Evolutionary conservation across 306 rosid genomes (phyloP), one percentile per base, ranked within the genome.

Genomic region (Castanospermum australe): DNA sequence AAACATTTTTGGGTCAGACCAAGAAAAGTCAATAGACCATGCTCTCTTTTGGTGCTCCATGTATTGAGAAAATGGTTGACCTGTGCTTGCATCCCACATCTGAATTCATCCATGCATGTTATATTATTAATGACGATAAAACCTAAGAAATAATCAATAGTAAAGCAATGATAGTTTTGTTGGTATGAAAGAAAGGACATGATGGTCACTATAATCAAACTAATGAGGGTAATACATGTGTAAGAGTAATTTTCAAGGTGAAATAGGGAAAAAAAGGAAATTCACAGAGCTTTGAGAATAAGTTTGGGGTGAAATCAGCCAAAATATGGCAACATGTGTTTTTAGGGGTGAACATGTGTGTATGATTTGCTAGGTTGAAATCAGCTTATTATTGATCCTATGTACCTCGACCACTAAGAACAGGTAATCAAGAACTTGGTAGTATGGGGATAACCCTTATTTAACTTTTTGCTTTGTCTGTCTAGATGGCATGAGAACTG

Each of bases 81-180:
- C 98, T 18, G 93, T 92, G 79, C 84, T 65, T 41, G 90, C 97
- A 87, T 93, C 99, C 99, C 99, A 93, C 84, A 95, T 84, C 99
- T 93, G 88, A 76, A 70, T 77, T 71, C 76, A 82, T 72, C 63
- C 84, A 84, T 73, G 59, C 15, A 88, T 74, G 51, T 22, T 39
- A 80, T n/a, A 36, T 73, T 10, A 72, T 60, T 69, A 68, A 67
- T 42, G 76, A 82, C 7, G 39, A 52, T 71, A 64, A 64, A 74
- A 60, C 47, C 47, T 20, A 41, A 51, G 60, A 61, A 52, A 54
- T 61, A 73, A 45, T 45, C 48, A 21, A 59, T 13, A 78, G 1
- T 14, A 70, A 73, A 78, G 7, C 57, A 72, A 42, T 44, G 48
- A 72, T 35, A 32, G 35, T 30, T 64, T 47, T n/a, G 41, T 14